phyloP scores from a whole-genome alignment of 2,329 filamentous ascomycete genomes.

The Cercospora sesami region DNA sequence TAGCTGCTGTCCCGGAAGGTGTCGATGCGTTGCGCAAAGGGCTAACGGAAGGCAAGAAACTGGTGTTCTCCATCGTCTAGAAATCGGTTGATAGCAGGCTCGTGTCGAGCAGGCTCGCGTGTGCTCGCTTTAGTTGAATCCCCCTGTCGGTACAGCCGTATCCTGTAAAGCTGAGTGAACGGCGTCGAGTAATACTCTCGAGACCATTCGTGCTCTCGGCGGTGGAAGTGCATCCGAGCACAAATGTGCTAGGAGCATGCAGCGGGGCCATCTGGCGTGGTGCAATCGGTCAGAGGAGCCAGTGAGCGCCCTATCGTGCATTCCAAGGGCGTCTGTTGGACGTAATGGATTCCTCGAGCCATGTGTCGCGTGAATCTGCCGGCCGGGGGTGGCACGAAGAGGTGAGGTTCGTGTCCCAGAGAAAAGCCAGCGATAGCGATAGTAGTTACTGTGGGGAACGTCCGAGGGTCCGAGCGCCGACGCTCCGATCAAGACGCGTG shows the following conservation, averaged over 20 bases:
- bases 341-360: neutral
- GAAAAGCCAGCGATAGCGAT: neutral
- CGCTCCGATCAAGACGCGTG: neutral
- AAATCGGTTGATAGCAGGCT: neutral
- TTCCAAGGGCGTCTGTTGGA: neutral
- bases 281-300: no score
- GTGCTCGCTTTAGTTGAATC: neutral
- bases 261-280: neutral
- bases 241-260: neutral
- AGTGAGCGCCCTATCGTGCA: neutral
- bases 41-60: constrained; percentile 21
- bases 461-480: neutral
- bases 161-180: neutral
- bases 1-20: constrained; percentile 20
- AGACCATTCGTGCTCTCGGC: neutral
- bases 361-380: neutral
- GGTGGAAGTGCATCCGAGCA: neutral
- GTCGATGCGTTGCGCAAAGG: constrained; percentile 24
- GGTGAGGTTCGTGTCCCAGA: neutral
- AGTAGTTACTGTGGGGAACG: neutral
- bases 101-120: neutral
- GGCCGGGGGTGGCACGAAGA: neutral
- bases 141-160: neutral
- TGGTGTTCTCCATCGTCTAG: constrained; percentile 25
- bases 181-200: neutral